Base-by-base conservation (phyloP, 495 filamentous ascomycete genomes). In the Acidomyces sp. region DNA sequence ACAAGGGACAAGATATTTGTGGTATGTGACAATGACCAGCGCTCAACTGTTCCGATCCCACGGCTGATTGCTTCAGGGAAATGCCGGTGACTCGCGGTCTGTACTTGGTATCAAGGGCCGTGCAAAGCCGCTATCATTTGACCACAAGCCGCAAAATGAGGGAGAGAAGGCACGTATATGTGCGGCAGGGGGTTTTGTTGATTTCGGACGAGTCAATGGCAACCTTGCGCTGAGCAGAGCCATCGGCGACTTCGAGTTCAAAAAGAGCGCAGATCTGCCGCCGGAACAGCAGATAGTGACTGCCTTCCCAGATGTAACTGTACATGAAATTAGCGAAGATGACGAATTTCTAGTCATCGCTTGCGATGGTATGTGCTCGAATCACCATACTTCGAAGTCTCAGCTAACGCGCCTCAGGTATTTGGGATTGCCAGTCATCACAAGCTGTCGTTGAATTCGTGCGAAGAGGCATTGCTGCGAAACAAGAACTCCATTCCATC, bases 191-290 rank as follows among this genome's bases (percentile, higher is more conserved):
- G 90, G 90, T 32, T 97, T 97, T 55, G 90, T 97, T 51, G 90
- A 97, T 63, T 97, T 96, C 55, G 90, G 87, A 35, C 82, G 90
- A 55, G 90, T 97, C 48, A 97, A 97, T 59, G 90, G 90, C 52
- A 97, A 97, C 58, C 76, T 97, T 34, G 90, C 90, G n/a, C 70
- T 97, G 27, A 96, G 92, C 34, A 79, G 90, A 57, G 90, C 90
- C 48, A 95, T 97, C 55, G 90, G 90, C 48, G 90, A 97, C 64
- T 97, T 97, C 55, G 90, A 97, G 60, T 97, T 97, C 72, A 97
- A 97, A 74, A 96, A 95, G 71, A 93, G 88, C 61, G 81, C 87
- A 44, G 86, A 94, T 50, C 75, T 97, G 31, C 77, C 87, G 7
- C 90, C 92, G 22, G 92, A 97, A 55, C 81, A 93, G 57, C 90